Evolutionary conservation across 495 filamentous ascomycete genomes (phyloP).

Genomic region (Podospora tetraspora): DNA sequence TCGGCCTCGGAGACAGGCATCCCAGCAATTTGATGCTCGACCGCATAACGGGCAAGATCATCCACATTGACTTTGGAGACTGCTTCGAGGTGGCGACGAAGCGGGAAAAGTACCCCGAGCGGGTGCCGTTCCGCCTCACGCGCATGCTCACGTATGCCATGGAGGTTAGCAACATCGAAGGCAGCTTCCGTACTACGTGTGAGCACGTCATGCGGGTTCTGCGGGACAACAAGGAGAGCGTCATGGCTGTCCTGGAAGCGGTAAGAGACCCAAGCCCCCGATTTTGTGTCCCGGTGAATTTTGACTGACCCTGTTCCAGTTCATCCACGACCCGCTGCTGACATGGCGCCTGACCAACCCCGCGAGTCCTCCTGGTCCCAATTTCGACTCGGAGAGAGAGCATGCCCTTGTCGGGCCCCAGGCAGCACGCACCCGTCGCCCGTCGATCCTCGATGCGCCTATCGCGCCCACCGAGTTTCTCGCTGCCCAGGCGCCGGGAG

Average conservation of each 20-base stretch:
- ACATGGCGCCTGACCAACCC: slow-evolving; percentile 92
- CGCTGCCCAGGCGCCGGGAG: slow-evolving; percentile 39
- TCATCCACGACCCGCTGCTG: slow-evolving; percentile 96
- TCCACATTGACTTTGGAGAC: slow-evolving; percentile 98
- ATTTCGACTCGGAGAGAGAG: slow-evolving; percentile 72
- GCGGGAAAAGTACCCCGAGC: slow-evolving; percentile 96
- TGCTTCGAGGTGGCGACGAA: slow-evolving; percentile 99
- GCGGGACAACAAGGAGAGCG: slow-evolving; percentile 90
- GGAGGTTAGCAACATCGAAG: slow-evolving; percentile 99
- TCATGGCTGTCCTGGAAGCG: slow-evolving; percentile 97
- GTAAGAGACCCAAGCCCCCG: slow-evolving; percentile 50
- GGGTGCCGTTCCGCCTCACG: slow-evolving; percentile 94
- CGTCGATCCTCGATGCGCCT: slow-evolving; percentile 67
- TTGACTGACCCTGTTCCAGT: slow-evolving; percentile 46
- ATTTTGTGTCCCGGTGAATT: too few relatives aligned
- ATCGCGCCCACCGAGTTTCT: slow-evolving; percentile 46
- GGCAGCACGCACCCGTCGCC: slow-evolving; percentile 47
- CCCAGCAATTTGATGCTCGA: slow-evolving; percentile 97
- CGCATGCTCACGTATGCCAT: slow-evolving; percentile 99
- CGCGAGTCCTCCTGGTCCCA: slow-evolving; percentile 68
- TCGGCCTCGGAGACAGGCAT: slow-evolving; percentile 92
- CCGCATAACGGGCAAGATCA: slow-evolving; percentile 86
- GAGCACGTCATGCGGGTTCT: slow-evolving; percentile 98
- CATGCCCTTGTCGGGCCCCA: slow-evolving; percentile 41
- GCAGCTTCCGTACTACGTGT: slow-evolving; percentile 93